phyloP scores from a whole-genome alignment of 2,329 filamentous ascomycete species.

The Fusarium mangiferae region DNA sequence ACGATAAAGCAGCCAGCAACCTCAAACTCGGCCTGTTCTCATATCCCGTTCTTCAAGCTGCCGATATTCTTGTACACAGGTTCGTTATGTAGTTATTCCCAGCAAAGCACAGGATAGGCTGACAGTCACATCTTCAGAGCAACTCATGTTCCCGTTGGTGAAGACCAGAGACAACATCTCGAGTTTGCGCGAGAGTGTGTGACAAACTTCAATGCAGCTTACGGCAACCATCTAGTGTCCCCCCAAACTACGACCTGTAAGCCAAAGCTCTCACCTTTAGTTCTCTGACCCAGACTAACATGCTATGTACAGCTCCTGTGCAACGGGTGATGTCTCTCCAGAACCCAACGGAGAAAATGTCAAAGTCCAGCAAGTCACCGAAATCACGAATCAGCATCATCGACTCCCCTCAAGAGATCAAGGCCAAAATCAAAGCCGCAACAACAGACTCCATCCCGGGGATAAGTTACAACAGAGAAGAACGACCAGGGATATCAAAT shows the following conservation, averaged over 20 bases:
- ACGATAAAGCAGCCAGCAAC: conserved; percentile 67
- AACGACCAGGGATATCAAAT: conserved; percentile 86
- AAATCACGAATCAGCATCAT: conserved; percentile 86
- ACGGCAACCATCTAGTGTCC: conserved; percentile 69
- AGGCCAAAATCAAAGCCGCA: conserved; percentile 75
- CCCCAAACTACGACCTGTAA: conserved; percentile 80
- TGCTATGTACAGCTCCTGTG: conserved; percentile 67
- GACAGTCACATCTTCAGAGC: conserved; percentile 62
- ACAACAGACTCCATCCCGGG: conserved; percentile 76
- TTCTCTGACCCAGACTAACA: neutral
- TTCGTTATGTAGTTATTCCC: conserved; percentile 45
- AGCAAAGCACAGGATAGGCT: neutral
- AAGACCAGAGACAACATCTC: conserved; percentile 92
- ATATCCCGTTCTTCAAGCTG: conserved; percentile 94
- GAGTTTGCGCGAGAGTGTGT: conserved; percentile 91
- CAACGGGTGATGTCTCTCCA: conserved; percentile 91
- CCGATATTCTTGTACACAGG: conserved; percentile 90
- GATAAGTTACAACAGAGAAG: conserved; percentile 76
- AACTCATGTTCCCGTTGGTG: conserved; percentile 96
- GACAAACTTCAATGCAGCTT: conserved; percentile 84
- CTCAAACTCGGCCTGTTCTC: conserved; percentile 93
- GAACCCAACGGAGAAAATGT: conserved; percentile 87
- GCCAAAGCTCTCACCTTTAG: neutral
- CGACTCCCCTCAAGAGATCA: conserved; percentile 72
- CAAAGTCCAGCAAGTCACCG: conserved; percentile 80